Evolutionary conservation across 306 rosid genomes (phyloP).

Genomic region (Prunus fruticosa): DNA sequence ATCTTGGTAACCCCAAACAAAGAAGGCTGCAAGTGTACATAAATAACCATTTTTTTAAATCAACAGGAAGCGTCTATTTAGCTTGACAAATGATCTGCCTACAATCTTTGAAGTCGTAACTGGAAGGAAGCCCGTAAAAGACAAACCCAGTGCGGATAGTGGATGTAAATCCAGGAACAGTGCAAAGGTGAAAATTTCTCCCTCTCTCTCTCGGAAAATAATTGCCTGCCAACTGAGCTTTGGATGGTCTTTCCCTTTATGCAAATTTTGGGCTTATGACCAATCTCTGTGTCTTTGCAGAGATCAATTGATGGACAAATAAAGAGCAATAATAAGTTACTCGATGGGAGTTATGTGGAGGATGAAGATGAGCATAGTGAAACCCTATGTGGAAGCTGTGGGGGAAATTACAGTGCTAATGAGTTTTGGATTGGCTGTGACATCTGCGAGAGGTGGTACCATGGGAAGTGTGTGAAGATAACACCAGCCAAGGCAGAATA

Average conservation of each 20-base stretch:
- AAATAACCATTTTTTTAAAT: neutral
- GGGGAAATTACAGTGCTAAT: conserved; percentile 46
- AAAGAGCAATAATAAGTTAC: conserved; percentile 38
- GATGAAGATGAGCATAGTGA: conserved; percentile 52
- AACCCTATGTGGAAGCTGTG: conserved; percentile 64
- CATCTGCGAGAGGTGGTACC: conserved; percentile 64
- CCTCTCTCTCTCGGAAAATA: neutral
- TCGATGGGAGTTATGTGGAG: conserved; percentile 42
- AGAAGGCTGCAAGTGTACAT: neutral
- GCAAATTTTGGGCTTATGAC: conserved; percentile 10
- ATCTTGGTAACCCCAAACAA: neutral
- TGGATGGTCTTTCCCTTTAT: neutral
- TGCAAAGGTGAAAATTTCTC: conserved; percentile 42
- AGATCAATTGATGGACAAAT: conserved; percentile 46
- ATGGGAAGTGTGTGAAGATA: conserved; percentile 62
- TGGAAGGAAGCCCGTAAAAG: conserved; percentile 48
- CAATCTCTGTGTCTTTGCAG: conserved; percentile 27
- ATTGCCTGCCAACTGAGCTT: neutral
- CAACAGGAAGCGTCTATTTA: conserved; percentile 55
- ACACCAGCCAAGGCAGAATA: conserved; percentile 55
- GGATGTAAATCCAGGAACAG: conserved; percentile 57
- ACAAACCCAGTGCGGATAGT: conserved; percentile 46
- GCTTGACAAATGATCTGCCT: conserved; percentile 58
- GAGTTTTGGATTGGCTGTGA: conserved; percentile 69
- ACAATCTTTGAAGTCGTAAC: conserved; percentile 59